phyloP scores from a whole-genome alignment of 805 yeast genomes.

The Kazachstania psychrophila region DNA sequence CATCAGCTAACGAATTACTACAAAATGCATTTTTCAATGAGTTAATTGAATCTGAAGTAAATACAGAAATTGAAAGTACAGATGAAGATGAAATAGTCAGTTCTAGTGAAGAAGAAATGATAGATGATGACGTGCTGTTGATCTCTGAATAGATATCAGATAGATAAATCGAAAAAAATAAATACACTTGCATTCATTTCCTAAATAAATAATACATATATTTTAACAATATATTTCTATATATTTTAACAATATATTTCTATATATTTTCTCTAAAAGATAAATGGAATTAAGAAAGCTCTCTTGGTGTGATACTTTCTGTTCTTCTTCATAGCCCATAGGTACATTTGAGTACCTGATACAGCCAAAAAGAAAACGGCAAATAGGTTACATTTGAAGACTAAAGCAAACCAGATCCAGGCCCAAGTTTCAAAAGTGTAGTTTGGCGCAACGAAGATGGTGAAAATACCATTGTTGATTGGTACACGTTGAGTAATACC shows the following conservation, averaged over 20 bases:
- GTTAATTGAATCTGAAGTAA: slow-evolving; percentile 15
- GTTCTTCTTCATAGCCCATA: slow-evolving; percentile 89
- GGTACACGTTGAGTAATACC: slow-evolving; percentile 32
- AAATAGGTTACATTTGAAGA: slow-evolving; percentile 65
- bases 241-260: no score
- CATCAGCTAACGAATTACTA: slow-evolving; percentile 49
- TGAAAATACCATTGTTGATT: slow-evolving; percentile 75
- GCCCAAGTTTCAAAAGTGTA: slow-evolving; percentile 77
- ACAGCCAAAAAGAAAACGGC: slow-evolving; percentile 62
- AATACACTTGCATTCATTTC: no score
- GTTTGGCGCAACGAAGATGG: slow-evolving; percentile 81
- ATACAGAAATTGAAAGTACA: slow-evolving; percentile 17
- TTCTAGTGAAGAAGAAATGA: slow-evolving; percentile 12
- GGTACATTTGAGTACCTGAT: slow-evolving; percentile 73
- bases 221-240: no score
- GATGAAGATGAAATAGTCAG: slow-evolving; percentile 21
- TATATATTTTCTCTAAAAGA: slow-evolving; percentile 35
- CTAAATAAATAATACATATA: slow-evolving; percentile 1
- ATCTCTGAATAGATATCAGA: slow-evolving; percentile 16
- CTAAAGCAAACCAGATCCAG: slow-evolving; percentile 63
- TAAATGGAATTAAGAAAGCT: slow-evolving; percentile 70
- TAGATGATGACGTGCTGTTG: slow-evolving; percentile 21
- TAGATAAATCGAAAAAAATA: not conserved
- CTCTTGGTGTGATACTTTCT: slow-evolving; percentile 68
- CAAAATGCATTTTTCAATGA: slow-evolving; percentile 52